These are phyloP conservation scores for Gaeumannomyces sp. DNA, from an alignment of 2,329 filamentous ascomycete genomes.

Conservation along the genomic window DNA sequence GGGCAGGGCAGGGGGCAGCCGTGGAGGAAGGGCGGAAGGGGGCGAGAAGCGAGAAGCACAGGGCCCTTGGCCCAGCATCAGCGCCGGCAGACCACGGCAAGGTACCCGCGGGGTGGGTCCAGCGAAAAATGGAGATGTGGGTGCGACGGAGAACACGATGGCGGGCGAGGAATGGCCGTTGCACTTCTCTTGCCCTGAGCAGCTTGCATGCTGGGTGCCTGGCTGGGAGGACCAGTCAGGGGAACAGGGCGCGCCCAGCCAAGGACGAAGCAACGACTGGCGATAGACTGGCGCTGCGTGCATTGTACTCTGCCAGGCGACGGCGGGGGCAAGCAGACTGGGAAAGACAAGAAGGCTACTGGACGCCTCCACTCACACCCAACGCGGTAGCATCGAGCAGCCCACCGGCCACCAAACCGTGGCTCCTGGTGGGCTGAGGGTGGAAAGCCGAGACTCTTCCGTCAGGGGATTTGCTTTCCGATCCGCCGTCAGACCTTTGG, in stretches of 20 bases:
- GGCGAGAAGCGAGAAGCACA: not conserved
- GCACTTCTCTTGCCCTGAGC: not conserved
- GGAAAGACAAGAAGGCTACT: not conserved
- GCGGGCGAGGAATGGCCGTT: not conserved
- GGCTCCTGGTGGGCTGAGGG: not conserved
- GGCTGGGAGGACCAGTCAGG: not conserved
- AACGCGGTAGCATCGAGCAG: not conserved
- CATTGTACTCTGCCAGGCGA: not conserved
- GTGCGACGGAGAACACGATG: no score
- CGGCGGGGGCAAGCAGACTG: not conserved
- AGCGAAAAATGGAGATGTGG: not conserved
- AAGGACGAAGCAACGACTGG: not conserved
- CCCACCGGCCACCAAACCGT: not conserved
- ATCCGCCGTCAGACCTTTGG: not conserved
- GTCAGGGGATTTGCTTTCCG: constrained; percentile 1
- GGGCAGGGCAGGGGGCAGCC: no score
- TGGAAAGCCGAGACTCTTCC: constrained; percentile 1
- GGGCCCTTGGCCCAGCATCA: not conserved
- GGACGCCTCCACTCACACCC: not conserved
- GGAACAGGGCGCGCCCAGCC: not conserved
- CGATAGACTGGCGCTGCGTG: no score
- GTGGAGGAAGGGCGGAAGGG: not conserved
- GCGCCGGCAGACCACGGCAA: not conserved
- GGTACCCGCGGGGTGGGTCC: not conserved
- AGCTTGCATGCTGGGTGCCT: no score